Conservation (phyloP, 2,329 filamentous ascomycete genomes). For the Didymella segeticola region DNA sequence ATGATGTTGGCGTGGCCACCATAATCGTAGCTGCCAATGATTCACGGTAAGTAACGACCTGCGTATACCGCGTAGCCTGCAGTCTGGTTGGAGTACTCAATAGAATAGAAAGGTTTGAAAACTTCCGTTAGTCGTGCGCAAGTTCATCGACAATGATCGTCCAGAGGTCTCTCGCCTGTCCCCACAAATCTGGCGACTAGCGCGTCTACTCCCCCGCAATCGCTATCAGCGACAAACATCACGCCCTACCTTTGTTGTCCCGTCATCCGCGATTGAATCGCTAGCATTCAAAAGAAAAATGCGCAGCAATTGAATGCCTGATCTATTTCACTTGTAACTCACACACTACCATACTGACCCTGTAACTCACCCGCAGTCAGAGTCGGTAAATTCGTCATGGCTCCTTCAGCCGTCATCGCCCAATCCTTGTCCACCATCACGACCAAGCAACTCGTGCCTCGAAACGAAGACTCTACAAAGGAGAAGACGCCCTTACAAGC, state of each 20-base stretch:
- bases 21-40: too few relatives aligned
- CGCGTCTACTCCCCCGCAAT: neutral
- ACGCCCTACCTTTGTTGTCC: neutral
- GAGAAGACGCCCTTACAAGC: constrained; percentile 47
- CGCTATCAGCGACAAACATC: neutral
- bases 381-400: constrained; percentile 27
- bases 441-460: constrained; percentile 29
- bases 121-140: too few relatives aligned
- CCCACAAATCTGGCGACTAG: neutral
- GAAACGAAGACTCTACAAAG: constrained; percentile 30
- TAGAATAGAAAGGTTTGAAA: too few relatives aligned
- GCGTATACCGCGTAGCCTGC: too few relatives aligned
- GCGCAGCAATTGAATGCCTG: neutral
- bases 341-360: neutral
- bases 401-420: constrained; percentile 38
- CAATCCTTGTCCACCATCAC: constrained; percentile 13
- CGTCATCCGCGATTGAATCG: neutral
- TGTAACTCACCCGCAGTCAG: neutral
- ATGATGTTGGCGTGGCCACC: too few relatives aligned
- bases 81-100: too few relatives aligned
- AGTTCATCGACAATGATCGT: too few relatives aligned
- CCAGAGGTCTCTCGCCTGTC: too few relatives aligned
- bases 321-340: neutral
- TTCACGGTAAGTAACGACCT: too few relatives aligned
- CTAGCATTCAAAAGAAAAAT: neutral